Percentiles rank a stretch among this genome's conserved stretches.
These are phyloP conservation scores for Phytophthora vignae DNA, from an alignment of 352 stramenopile species.

Conservation along the genomic window DNA sequence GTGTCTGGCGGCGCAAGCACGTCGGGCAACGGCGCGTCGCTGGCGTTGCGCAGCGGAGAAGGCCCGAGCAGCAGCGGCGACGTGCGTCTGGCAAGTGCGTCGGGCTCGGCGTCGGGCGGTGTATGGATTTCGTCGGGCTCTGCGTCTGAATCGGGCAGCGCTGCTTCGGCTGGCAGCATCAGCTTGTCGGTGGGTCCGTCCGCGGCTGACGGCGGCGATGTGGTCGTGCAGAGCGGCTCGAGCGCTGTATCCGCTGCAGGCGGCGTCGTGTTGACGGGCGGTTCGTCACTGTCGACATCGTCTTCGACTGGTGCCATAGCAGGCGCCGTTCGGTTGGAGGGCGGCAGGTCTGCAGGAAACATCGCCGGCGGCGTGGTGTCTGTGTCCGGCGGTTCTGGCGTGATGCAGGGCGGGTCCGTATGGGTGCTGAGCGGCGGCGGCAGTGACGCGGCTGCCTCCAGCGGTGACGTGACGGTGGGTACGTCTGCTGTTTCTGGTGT, in stretches of 20 bases:
- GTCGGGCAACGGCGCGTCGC: conserved; percentile 8
- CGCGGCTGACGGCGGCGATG: conserved; percentile 18
- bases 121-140: conserved; percentile 30
- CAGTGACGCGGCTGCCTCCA: conserved; percentile 15
- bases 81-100: conserved; percentile 26
- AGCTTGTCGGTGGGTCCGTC: conserved; percentile 25
- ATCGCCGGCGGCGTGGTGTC: conserved; percentile 16
- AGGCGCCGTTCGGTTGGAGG: conserved; percentile 23
- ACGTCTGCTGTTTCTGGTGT: background rate
- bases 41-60: conserved; percentile 33
- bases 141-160: conserved; percentile 6
- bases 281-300: conserved; percentile 15
- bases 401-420: conserved; percentile 3
- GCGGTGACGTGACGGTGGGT: conserved; percentile 12
- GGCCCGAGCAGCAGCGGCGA: conserved; percentile 19
- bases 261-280: conserved; percentile 25
- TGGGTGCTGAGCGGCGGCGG: conserved; percentile 8
- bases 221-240: conserved; percentile 23
- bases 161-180: conserved; percentile 13
- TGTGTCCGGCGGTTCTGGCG: conserved; percentile 17
- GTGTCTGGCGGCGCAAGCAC: conserved; percentile 1
- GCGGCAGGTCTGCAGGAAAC: conserved; percentile 23
- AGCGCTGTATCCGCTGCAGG: conserved; percentile 9
- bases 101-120: conserved; percentile 20
- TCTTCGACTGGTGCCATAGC: conserved; percentile 14